phyloP scores from a whole-genome alignment of 176 grass and related monocot species.

The Bromus sterilis region DNA sequence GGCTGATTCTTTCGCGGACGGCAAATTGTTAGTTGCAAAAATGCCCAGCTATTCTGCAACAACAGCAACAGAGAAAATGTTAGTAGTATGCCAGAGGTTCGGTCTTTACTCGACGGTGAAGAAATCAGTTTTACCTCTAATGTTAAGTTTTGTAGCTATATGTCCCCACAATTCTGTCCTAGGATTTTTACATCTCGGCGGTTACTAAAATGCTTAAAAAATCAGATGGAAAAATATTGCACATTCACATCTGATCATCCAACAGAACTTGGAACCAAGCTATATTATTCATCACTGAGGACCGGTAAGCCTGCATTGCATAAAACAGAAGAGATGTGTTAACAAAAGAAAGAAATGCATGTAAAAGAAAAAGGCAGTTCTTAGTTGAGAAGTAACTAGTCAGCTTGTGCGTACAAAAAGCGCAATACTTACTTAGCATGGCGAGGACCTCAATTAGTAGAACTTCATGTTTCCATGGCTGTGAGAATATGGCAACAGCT shows the following conservation, averaged over 20 bases:
- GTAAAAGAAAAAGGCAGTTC: background rate
- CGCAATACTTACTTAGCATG: background rate
- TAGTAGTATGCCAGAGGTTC: conserved; percentile 5
- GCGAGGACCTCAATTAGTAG: conserved; percentile 15
- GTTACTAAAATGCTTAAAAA: background rate
- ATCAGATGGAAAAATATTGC: conserved; percentile 21
- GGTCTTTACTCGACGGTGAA: background rate
- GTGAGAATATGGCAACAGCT: conserved; percentile 69
- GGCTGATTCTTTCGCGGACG: conserved; percentile 19
- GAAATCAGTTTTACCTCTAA: conserved; percentile 39
- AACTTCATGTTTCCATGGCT: conserved; percentile 42
- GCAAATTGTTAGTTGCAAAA: conserved; percentile 53
- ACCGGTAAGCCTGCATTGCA: background rate
- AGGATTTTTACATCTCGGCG: background rate
- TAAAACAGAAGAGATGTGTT: background rate
- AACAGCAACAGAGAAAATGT: background rate
- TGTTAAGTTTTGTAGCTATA: conserved; percentile 24
- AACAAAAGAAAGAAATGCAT: conserved; percentile 11
- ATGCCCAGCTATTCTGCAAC: conserved; percentile 34
- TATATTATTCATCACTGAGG: background rate
- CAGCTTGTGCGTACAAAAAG: background rate
- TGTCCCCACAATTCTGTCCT: background rate
- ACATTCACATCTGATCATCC: conserved; percentile 28
- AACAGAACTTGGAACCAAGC: background rate
- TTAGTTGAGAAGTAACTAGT: background rate